Conservation (phyloP, 1,139 yeast species). For the Diutina scorzettiae region DNA sequence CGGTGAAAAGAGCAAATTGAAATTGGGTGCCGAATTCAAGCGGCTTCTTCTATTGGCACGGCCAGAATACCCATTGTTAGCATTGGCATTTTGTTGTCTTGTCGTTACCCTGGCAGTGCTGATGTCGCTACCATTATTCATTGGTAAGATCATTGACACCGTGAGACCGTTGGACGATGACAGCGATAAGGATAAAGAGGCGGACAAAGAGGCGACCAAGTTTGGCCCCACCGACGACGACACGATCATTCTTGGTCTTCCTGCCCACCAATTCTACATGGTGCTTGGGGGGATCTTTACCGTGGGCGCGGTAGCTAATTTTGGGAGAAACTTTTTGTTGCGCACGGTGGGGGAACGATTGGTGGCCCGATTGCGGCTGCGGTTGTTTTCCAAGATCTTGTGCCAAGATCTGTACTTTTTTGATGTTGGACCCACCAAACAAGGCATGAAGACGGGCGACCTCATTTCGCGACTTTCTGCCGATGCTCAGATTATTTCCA, state of each 20-base stretch:
- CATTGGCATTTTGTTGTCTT: constrained; percentile 48
- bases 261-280: constrained; percentile 22
- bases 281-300: constrained; percentile 38
- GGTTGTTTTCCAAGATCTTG: constrained; percentile 63
- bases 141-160: constrained; percentile 54
- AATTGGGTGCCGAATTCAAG: neutral
- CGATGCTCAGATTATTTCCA: constrained; percentile 83
- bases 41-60: constrained; percentile 23
- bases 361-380: constrained; percentile 71
- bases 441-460: constrained; percentile 74
- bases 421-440: constrained; percentile 52
- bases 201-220: constrained; percentile 6
- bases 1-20: neutral
- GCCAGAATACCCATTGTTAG: constrained; percentile 24
- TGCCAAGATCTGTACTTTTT: constrained; percentile 88
- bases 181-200: constrained; percentile 6
- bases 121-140: constrained; percentile 69
- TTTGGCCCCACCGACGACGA: constrained; percentile 10
- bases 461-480: constrained; percentile 77
- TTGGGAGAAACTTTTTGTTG: constrained; percentile 64
- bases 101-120: constrained; percentile 37
- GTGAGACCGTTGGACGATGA: constrained; percentile 15
- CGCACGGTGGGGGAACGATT: constrained; percentile 76
- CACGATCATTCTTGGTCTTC: constrained; percentile 25
- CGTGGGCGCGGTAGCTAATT: constrained; percentile 67